Percentiles rank a stretch among this genome's conserved stretches.
Evolutionary conservation across 768 basidiomycete species (phyloP).

Genomic region (Collybiopsis luxurians): DNA sequence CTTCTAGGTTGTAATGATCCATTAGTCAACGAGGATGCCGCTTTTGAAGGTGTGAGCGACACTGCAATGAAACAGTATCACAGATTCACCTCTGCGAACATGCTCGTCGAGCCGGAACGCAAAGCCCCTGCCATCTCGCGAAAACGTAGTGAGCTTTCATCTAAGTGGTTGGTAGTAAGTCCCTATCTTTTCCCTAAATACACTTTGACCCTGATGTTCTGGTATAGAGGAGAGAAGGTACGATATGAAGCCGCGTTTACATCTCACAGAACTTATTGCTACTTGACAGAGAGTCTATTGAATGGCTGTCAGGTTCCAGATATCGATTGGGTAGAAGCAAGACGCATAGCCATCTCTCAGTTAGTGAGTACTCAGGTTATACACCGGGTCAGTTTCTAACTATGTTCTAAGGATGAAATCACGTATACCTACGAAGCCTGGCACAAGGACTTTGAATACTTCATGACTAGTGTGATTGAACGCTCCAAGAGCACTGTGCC

Average conservation of each 20-base stretch:
- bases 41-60: neutral
- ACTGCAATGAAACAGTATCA: neutral
- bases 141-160: neutral
- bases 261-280: too few relatives aligned
- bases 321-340: neutral
- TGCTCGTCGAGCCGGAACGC: neutral
- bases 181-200: neutral
- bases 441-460: neutral
- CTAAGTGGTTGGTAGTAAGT: neutral
- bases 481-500: neutral
- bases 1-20: neutral
- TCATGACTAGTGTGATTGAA: neutral
- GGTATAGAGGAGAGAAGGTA: neutral
- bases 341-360: neutral
- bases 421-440: neutral
- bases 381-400: neutral
- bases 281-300: neutral
- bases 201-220: neutral
- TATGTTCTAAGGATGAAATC: neutral
- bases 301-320: neutral
- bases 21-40: too few relatives aligned
- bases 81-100: neutral
- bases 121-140: neutral
- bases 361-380: neutral
- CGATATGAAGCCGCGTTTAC: neutral